Evolutionary conservation across 805 yeast genomes (phyloP).

Genomic region (Huiozyma naganishii): DNA sequence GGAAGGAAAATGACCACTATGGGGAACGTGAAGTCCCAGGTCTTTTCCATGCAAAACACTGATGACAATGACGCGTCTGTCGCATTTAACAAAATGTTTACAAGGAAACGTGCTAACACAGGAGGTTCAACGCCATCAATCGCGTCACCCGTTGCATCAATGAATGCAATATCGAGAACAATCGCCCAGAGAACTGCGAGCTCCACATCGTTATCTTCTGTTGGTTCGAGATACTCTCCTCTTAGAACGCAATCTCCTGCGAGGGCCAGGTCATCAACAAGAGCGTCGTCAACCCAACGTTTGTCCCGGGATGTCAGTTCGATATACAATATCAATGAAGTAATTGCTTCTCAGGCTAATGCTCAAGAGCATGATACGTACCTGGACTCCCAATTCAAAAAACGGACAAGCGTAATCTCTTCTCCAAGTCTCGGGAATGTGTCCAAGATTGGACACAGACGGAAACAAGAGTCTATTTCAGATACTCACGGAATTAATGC

Average conservation of each 20-base stretch:
- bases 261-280: slow-evolving; percentile 22
- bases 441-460: slow-evolving; percentile 13
- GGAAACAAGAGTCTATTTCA: slow-evolving; percentile 25
- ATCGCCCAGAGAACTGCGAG: slow-evolving; percentile 15
- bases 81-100: slow-evolving; percentile 27
- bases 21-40: background rate
- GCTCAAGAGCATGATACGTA: slow-evolving; percentile 7
- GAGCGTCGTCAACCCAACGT: slow-evolving; percentile 17
- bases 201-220: slow-evolving; percentile 17
- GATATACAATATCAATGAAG: slow-evolving; percentile 12
- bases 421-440: slow-evolving; percentile 3
- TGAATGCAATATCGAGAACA: slow-evolving; percentile 1
- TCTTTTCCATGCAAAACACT: background rate
- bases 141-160: slow-evolving; percentile 1
- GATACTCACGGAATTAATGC: slow-evolving; percentile 9
- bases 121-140: slow-evolving; percentile 16
- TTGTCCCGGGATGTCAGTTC: slow-evolving; percentile 20
- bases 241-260: slow-evolving; percentile 23
- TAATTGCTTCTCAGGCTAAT: slow-evolving; percentile 3
- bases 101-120: slow-evolving; percentile 24
- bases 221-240: slow-evolving; percentile 21
- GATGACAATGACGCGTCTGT: slow-evolving; percentile 29
- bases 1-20: background rate
- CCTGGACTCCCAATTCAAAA: slow-evolving; percentile 15
- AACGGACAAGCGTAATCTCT: background rate